These are phyloP conservation scores for Papiliotrema fonsecae DNA, from an alignment of 1,284 basidiomycete species.

Conservation along the genomic window DNA sequence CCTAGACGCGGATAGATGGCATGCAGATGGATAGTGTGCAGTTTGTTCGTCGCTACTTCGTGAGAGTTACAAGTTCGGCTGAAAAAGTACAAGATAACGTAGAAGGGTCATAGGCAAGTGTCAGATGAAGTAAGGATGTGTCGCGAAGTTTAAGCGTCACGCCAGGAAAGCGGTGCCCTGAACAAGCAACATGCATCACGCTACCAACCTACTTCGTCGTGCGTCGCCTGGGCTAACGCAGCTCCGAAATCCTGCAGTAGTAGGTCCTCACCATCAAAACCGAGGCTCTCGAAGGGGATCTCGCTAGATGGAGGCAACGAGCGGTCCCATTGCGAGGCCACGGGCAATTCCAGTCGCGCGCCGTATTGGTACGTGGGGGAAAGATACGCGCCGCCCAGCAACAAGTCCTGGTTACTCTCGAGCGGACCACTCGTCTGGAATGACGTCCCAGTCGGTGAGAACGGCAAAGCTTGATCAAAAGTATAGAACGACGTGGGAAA, in stretches of 20 bases:
- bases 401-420: neutral
- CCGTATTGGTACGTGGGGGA: constrained; percentile 1
- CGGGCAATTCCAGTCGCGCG: neutral
- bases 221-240: constrained; percentile 20
- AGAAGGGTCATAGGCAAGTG: too few species aligned
- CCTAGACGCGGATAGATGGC: too few species aligned
- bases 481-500: constrained; percentile 13
- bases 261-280: constrained; percentile 6
- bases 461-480: constrained; percentile 27
- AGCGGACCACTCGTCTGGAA: neutral
- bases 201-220: constrained; percentile 11
- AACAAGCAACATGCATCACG: too few species aligned
- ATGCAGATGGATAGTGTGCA: too few species aligned
- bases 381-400: neutral
- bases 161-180: too few species aligned
- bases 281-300: constrained; percentile 6
- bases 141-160: too few species aligned
- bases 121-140: too few species aligned
- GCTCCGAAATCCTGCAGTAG: constrained; percentile 16
- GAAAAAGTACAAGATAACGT: too few species aligned
- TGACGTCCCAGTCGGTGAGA: constrained; percentile 17
- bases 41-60: too few species aligned
- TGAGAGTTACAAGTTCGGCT: too few species aligned
- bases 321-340: constrained; percentile 11
- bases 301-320: constrained; percentile 3